Evolutionary conservation across 2,329 filamentous ascomycete species (phyloP).

Genomic region (Aspergillus transmontanensis): DNA sequence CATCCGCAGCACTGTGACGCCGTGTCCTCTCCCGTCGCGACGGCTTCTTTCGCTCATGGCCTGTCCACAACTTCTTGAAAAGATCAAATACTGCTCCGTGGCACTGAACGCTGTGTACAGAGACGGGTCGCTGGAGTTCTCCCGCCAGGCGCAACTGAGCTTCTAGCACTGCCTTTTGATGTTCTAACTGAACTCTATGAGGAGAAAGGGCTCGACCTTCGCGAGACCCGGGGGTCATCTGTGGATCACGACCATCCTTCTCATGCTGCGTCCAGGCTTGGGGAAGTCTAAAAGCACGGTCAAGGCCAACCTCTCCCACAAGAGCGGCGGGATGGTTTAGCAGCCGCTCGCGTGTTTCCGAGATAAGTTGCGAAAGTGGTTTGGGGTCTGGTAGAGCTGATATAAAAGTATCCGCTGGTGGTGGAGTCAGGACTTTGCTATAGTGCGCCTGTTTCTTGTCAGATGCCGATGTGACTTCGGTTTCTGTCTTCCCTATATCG

Average conservation of each 20-base stretch:
- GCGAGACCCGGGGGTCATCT: constrained; percentile 60
- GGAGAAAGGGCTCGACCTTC: constrained; percentile 61
- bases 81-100: constrained; percentile 62
- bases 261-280: constrained; percentile 48
- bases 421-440: constrained; percentile 54
- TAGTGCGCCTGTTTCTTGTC: constrained; percentile 54
- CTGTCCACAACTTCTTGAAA: constrained; percentile 59
- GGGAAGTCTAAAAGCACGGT: constrained; percentile 63
- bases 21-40: constrained; percentile 53
- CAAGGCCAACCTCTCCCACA: constrained; percentile 65
- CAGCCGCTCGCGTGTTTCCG: constrained; percentile 53
- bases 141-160: constrained; percentile 62
- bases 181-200: constrained; percentile 58
- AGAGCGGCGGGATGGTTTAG: constrained; percentile 56
- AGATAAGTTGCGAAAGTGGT: constrained; percentile 55
- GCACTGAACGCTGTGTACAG: constrained; percentile 65
- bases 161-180: constrained; percentile 61
- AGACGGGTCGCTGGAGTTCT: constrained; percentile 59
- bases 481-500: constrained; percentile 35
- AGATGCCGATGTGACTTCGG: constrained; percentile 9
- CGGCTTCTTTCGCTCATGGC: constrained; percentile 53
- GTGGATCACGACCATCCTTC: constrained; percentile 33
- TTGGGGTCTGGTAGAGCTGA: constrained; percentile 55
- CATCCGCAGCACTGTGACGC: constrained; percentile 33
- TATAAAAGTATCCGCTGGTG: constrained; percentile 50